Evolutionary conservation across 2,329 filamentous ascomycete species (phyloP), one percentile per base, ranked within the genome.

Genomic region (Sclerotinia spermophila): DNA sequence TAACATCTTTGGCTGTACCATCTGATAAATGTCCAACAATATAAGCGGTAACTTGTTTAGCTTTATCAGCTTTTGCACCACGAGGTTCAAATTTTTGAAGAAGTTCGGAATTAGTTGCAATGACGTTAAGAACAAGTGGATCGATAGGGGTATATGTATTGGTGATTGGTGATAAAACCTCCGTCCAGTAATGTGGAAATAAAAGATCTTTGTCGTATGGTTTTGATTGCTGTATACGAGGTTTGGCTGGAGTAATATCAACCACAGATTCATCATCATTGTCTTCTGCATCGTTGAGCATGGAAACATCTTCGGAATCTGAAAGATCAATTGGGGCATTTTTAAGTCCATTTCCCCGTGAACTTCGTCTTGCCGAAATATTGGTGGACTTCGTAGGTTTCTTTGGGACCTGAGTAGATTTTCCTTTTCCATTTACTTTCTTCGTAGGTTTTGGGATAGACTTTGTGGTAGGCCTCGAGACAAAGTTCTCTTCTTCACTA

Each of bases 151-250:
- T 85, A 70, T 92, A 94, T 64, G 88, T 92, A 68, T 92, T 88
- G 0, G 92, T 95, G 5, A 93, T 85, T 2, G 93, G 91, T 0
- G 94, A 97, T 2, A 96, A 84, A 3, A 92, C 91, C 80, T 99
- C 96, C 0, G 92, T 91, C 96, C 96, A 99, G 80, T 98, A 98
- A 66, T 92, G 91, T 1, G 96, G 94, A 74, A 90, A 96, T 3
- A 90, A 87, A 40, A 97, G 84, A 75, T 97, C 94, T 30, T 86
- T 84, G 75, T 97, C 93, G 76, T 90, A 92, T 68, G 85, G 84
- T 71, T 84, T 85, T 19, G 76, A 76, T n/a, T 74, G 70, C 27
- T 65, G 60, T 27, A 42, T 45, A 24, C 69, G 60, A 53, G 64
- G 68, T 60, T 66, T 76, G 10, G 61, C 72, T 48, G 77, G 76